A percentile compares a stretch with the other conserved stretches of the same genome.
Conservation (phyloP, 805 yeast species). For the Starmerella asiatica region DNA sequence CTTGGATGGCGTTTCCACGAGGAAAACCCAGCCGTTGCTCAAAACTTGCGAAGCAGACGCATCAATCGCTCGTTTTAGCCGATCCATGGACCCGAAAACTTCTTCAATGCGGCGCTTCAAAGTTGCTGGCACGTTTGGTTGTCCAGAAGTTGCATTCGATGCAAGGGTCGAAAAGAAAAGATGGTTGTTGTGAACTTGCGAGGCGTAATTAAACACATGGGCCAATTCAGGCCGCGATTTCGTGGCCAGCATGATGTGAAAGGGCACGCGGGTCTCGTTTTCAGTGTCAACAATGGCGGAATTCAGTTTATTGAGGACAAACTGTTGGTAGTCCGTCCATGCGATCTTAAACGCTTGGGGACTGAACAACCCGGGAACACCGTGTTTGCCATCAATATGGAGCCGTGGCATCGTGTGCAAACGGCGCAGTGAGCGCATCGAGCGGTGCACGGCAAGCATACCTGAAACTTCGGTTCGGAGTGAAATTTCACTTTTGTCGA, state of each 20-base stretch:
- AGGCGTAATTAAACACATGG: conserved; percentile 70
- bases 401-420: conserved; percentile 57
- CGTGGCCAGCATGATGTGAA: conserved; percentile 48
- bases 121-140: conserved; percentile 15
- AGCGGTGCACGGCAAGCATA: no score
- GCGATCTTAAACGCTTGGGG: conserved; percentile 53
- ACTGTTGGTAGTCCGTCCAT: conserved; percentile 72
- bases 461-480: no score
- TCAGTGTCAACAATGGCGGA: conserved; percentile 62
- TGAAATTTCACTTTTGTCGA: no score
- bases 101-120: conserved; percentile 34
- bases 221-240: conserved; percentile 55
- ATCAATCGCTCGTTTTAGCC: conserved; percentile 57
- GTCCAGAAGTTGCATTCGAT: conserved; percentile 16
- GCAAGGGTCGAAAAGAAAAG: conserved; percentile 40
- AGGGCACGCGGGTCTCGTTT: conserved; percentile 61
- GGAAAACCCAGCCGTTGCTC: conserved; percentile 89
- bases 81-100: conserved; percentile 64
- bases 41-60: conserved; percentile 57
- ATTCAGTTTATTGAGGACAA: conserved; percentile 39
- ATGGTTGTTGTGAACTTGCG: conserved; percentile 87
- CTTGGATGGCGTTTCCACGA: conserved; percentile 45
- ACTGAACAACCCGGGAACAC: conserved; percentile 54
- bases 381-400: conserved; percentile 31
- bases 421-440: conserved; percentile 22